A percentile compares a stretch with the other conserved stretches of the same genome.
Evolutionary conservation across 169 alveolate species (phyloP).

Genomic region (Cyclospora cayetanensis): DNA sequence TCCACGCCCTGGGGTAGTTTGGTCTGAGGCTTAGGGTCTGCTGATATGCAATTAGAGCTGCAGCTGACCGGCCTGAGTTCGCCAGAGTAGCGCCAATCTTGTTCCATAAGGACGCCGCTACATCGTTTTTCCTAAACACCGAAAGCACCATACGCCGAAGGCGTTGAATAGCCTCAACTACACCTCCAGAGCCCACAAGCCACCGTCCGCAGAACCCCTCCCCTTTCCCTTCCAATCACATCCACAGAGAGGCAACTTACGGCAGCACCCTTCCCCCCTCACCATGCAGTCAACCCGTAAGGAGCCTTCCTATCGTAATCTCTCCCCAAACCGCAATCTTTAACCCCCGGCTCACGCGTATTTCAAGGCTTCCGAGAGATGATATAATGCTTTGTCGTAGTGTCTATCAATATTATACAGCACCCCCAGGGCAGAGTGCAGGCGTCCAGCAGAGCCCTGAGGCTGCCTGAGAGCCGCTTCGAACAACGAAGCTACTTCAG

Average conservation of each 20-base stretch:
- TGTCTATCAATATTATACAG: slow-evolving; percentile 84
- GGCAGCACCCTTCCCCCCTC: too few species aligned
- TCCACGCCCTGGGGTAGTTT: slow-evolving; percentile 88
- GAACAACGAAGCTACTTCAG: slow-evolving; percentile 75
- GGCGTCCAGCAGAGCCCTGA: slow-evolving; percentile 75
- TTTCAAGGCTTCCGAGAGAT: slow-evolving; percentile 49
- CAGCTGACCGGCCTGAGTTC: slow-evolving; percentile 79
- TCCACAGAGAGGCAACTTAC: too few species aligned
- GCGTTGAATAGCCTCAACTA: too few species aligned
- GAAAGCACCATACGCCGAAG: background rate
- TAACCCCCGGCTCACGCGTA: slow-evolving; percentile 33
- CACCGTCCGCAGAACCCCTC: too few species aligned
- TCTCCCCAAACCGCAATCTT: background rate
- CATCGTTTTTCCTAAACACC: slow-evolving; percentile 79
- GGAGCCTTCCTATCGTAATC: too few species aligned
- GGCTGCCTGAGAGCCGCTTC: slow-evolving; percentile 79
- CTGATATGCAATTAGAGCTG: slow-evolving; percentile 82
- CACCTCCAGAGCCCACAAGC: background rate
- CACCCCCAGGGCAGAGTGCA: slow-evolving; percentile 87
- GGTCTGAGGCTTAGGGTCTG: slow-evolving; percentile 86
- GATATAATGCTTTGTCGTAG: slow-evolving; percentile 83
- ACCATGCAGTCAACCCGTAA: too few species aligned
- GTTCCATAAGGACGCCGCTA: slow-evolving; percentile 87
- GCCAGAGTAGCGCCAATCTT: slow-evolving; percentile 91
- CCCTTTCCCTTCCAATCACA: too few species aligned